Evolutionary conservation across 495 filamentous ascomycete species (phyloP).

Genomic region (Penicillium cosmopolitanum): DNA sequence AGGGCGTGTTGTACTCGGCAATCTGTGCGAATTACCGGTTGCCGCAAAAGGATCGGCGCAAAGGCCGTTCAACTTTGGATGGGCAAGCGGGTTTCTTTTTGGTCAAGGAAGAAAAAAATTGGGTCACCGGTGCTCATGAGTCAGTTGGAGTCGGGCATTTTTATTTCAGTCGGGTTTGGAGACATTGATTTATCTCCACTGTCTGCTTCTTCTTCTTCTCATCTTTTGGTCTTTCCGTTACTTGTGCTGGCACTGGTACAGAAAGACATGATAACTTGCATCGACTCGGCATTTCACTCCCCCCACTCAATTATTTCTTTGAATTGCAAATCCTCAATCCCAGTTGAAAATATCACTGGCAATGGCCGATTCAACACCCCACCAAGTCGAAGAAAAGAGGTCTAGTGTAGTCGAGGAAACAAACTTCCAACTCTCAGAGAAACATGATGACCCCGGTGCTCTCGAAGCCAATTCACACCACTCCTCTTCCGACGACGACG

Average conservation of each 20-base stretch:
- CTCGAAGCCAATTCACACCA: constrained; percentile 13
- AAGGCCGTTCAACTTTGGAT: constrained; percentile 16
- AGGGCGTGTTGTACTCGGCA: constrained; percentile 22
- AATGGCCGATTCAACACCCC: neutral
- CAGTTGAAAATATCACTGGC: no score
- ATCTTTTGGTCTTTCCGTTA: neutral
- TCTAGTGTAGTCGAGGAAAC: constrained; percentile 18
- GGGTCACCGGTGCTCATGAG: constrained; percentile 8
- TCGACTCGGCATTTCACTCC: neutral
- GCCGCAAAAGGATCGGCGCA: constrained; percentile 12
- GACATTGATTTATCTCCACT: neutral
- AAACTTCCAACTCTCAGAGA: neutral
- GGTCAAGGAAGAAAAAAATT: neutral
- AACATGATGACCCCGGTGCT: constrained; percentile 1
- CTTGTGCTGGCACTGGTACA: neutral
- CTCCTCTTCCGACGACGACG: constrained; percentile 30
- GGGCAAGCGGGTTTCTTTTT: neutral
- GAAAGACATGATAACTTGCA: neutral
- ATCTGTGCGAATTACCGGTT: constrained; percentile 28
- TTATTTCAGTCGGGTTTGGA: constrained; percentile 6
- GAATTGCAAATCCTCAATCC: neutral
- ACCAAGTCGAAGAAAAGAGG: neutral
- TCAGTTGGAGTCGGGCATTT: constrained; percentile 8
- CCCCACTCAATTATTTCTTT: neutral
- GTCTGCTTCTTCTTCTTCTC: neutral